Base-by-base conservation (phyloP, 441 rosid genomes). In the Sinapis alba region DNA sequence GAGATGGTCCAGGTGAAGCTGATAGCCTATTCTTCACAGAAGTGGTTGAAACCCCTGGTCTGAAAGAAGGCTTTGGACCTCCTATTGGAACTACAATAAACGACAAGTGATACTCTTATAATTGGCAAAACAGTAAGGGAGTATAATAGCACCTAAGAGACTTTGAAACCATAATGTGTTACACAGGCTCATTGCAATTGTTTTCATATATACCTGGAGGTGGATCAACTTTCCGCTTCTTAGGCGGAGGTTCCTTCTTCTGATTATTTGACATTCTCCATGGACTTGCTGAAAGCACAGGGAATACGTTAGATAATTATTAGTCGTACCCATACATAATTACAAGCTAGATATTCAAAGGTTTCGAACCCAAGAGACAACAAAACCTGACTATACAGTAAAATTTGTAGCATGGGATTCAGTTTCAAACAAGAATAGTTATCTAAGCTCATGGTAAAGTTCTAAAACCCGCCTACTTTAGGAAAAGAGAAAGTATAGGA, bases 211-310 rank as follows among this genome's bases (percentile, higher is more conserved):
- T 84, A 94, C 99, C 98, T 84, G 77, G 86, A 54, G 88, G 86
- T 68, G 97, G 87, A 65, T 93, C 99, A 68, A 89, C 86, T 86
- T 86, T 93, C 76, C 81, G 93, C 86, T 92, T 93, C 79, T 93
- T 96, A 68, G 76, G 79, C 21, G 94, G 94, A 16, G 85, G 87
- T 78, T 92, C 97, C 82, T 88, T 95, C 89, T 86, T 96, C 75
- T 68, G 82, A 74, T 88, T 86, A 79, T 66, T 71, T 72, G 74
- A 75, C 82, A 36, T 62, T 76, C 86, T 92, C 96, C 97, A 84
- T 12, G 94, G 85, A 85, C 79, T 92, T 65, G 82, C 98, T 94
- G 88, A 67, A 84, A 78, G 77, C 56, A 78, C 57, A 68, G 72
- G 65, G 72, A 28, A 66, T 54, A 75, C 58, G 69, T 70, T 13